phyloP scores from a whole-genome alignment of 106 monocot genomes.

The Ottelia alismoides region DNA sequence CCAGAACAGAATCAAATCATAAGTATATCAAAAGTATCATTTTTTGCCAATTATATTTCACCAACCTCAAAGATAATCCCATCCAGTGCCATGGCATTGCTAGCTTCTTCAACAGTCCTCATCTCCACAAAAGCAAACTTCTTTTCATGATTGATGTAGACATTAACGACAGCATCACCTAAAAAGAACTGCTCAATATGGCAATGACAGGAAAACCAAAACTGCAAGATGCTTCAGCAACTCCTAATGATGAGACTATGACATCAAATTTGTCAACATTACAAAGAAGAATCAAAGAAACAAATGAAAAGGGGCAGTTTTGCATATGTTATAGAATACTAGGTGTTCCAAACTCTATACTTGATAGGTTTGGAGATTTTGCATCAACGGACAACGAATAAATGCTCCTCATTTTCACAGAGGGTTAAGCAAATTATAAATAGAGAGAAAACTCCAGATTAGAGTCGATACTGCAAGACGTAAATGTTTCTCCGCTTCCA shows the following conservation, averaged over 20 bases:
- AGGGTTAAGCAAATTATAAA: too few relatives aligned
- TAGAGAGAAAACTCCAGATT: too few relatives aligned
- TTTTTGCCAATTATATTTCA: neutral
- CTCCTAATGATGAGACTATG: neutral
- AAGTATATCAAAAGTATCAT: too few relatives aligned
- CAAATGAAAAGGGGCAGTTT: neutral
- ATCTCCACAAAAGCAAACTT: constrained; percentile 39
- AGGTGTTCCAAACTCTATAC: too few relatives aligned
- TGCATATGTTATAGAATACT: too few relatives aligned
- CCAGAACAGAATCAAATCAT: too few relatives aligned
- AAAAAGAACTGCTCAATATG: too few relatives aligned
- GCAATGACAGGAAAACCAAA: neutral
- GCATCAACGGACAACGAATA: too few relatives aligned
- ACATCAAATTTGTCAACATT: neutral
- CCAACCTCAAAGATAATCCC: constrained; percentile 30
- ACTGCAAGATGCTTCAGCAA: neutral
- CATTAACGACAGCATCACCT: constrained; percentile 39
- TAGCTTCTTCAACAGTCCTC: constrained; percentile 34
- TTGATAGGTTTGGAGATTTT: too few relatives aligned
- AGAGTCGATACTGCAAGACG: too few relatives aligned
- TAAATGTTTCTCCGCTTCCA: too few relatives aligned
- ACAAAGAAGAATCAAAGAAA: neutral
- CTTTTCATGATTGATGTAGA: constrained; percentile 35
- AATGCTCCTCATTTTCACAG: too few relatives aligned
- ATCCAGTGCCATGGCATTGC: constrained; percentile 33